Conservation (phyloP, 768 basidiomycete genomes). For the Mycena crocata region DNA sequence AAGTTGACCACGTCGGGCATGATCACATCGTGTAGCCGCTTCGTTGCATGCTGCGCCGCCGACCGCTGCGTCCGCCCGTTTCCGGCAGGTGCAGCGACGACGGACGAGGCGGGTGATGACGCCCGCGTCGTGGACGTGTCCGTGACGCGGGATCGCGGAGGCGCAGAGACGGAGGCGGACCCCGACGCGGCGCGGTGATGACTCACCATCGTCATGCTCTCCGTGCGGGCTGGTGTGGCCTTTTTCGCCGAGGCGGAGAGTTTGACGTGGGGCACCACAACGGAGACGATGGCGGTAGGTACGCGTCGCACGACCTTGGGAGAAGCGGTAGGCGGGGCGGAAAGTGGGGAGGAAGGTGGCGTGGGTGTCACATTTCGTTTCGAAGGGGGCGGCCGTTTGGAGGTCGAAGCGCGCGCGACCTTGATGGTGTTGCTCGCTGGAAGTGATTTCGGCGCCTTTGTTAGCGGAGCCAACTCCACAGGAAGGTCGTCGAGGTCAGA, state of each 20-base stretch:
- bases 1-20: slow-evolving; percentile 84
- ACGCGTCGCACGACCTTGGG: not conserved
- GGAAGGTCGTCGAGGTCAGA: slow-evolving; percentile 18
- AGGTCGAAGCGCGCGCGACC: not conserved
- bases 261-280: not conserved
- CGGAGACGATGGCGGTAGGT: slow-evolving; percentile 9
- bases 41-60: slow-evolving; percentile 58
- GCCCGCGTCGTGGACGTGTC: not conserved
- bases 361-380: slow-evolving; percentile 16
- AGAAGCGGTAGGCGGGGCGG: slow-evolving; percentile 3
- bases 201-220: slow-evolving; percentile 1
- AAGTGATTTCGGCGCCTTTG: not conserved
- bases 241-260: slow-evolving; percentile 16
- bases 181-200: slow-evolving; percentile 17
- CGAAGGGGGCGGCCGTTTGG: not conserved
- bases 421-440: not conserved
- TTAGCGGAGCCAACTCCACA: not conserved
- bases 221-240: slow-evolving; percentile 2
- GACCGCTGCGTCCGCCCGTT: slow-evolving; percentile 45
- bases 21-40: slow-evolving; percentile 70
- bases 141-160: slow-evolving; percentile 8
- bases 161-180: slow-evolving; percentile 12
- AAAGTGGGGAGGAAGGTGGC: slow-evolving; percentile 28
- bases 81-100: slow-evolving; percentile 18
- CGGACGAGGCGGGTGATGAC: slow-evolving; percentile 30